Evolutionary conservation across 2,329 filamentous ascomycete species (phyloP).

Genomic region (Microsporum audouinii): DNA sequence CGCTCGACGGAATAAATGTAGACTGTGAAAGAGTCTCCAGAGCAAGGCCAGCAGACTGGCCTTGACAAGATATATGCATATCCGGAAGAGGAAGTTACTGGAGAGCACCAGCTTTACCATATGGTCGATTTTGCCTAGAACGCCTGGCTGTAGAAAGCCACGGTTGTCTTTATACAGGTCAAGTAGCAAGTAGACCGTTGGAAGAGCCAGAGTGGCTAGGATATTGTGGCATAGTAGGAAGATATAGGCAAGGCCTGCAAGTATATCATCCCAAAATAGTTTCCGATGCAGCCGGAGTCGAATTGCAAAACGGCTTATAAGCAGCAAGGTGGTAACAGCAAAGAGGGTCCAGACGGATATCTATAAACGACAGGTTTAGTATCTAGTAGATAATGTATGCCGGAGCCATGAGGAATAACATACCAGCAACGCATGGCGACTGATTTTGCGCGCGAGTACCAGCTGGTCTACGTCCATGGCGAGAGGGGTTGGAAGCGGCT

Average conservation of each 20-base stretch:
- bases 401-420: background rate
- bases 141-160: background rate
- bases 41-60: slow-evolving; percentile 10
- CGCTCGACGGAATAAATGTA: slow-evolving; percentile 4
- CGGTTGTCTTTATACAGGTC: background rate
- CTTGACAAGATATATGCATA: slow-evolving; percentile 9
- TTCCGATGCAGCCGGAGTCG: slow-evolving; percentile 8
- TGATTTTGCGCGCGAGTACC: slow-evolving; percentile 3
- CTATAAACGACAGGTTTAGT: background rate
- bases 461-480: slow-evolving; percentile 4
- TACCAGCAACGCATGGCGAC: slow-evolving; percentile 6
- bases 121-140: background rate
- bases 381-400: background rate
- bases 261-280: slow-evolving; percentile 12
- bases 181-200: slow-evolving; percentile 7
- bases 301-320: slow-evolving; percentile 7
- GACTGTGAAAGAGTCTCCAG: slow-evolving; percentile 7
- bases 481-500: background rate
- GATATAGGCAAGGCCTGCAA: slow-evolving; percentile 6
- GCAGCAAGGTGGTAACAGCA: slow-evolving; percentile 6
- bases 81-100: slow-evolving; percentile 6
- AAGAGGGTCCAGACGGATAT: slow-evolving; percentile 10
- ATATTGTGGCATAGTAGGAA: slow-evolving; percentile 9
- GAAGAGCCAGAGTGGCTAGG: slow-evolving; percentile 3
- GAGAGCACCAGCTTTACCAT: background rate